Evolutionary conservation across 1,284 basidiomycete species (phyloP).

Genomic region (Coniferiporia weirii): DNA sequence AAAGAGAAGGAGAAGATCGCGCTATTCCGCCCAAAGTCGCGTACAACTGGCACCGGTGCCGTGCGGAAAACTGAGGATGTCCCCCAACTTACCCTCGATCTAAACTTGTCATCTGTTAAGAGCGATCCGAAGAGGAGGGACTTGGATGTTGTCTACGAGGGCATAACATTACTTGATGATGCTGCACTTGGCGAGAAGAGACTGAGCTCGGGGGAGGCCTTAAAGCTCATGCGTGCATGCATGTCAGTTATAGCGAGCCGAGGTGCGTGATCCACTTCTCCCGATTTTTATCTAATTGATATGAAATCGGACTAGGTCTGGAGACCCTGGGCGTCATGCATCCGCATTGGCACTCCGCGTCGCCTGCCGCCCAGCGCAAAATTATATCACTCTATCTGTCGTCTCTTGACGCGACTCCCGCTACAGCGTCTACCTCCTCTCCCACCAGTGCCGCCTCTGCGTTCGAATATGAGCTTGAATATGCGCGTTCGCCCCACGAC

Average conservation of each 20-base stretch:
- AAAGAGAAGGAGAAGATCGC: conserved; percentile 35
- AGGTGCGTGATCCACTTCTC: conserved; percentile 37
- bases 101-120: conserved; percentile 40
- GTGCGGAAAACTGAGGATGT: conserved; percentile 27
- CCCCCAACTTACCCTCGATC: conserved; percentile 57
- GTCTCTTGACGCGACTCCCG: conserved; percentile 45
- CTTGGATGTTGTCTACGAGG: conserved; percentile 49
- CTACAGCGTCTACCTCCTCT: conserved; percentile 44
- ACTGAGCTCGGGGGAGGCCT: conserved; percentile 54
- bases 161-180: conserved; percentile 42
- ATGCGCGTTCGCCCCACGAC: conserved; percentile 63
- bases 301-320: conserved; percentile 40
- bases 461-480: conserved; percentile 60
- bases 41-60: conserved; percentile 29
- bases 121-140: conserved; percentile 35
- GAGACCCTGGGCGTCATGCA: conserved; percentile 76
- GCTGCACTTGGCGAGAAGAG: conserved; percentile 48
- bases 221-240: conserved; percentile 58
- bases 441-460: conserved; percentile 38
- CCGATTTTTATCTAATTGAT: conserved; percentile 7
- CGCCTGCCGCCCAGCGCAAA: conserved; percentile 56
- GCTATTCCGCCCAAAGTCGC: conserved; percentile 47
- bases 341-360: conserved; percentile 73
- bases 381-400: conserved; percentile 68
- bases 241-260: conserved; percentile 55